phyloP scores from a whole-genome alignment of 2,329 filamentous ascomycete species.

The Dryadomyces sulphureus region DNA sequence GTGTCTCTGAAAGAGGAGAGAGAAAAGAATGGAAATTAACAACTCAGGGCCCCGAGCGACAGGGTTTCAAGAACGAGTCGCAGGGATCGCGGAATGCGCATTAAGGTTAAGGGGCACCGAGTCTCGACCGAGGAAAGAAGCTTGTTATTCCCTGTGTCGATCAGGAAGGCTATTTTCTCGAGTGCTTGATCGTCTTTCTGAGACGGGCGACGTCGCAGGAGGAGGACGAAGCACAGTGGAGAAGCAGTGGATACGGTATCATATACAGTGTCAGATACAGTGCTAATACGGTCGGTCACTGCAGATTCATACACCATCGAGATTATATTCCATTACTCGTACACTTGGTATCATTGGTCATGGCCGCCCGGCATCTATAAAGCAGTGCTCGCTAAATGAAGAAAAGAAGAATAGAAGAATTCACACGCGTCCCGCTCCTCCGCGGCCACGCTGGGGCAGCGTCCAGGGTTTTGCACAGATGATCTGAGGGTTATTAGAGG shows the following conservation, averaged over 20 bases:
- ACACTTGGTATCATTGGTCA: no score
- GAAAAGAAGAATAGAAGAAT: background rate
- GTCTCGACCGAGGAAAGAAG: background rate
- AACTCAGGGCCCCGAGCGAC: constrained; percentile 34
- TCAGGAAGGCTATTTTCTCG: background rate
- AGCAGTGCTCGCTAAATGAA: no score
- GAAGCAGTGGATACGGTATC: no score
- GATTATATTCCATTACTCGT: no score
- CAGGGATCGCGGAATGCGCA: constrained; percentile 19
- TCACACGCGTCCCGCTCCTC: constrained; percentile 13
- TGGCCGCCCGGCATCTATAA: no score
- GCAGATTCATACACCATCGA: no score
- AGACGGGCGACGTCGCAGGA: background rate
- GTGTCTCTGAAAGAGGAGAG: no score
- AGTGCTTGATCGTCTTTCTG: background rate
- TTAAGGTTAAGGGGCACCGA: background rate
- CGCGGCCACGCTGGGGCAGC: constrained; percentile 38
- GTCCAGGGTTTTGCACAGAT: constrained; percentile 59
- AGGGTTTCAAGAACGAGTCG: constrained; percentile 38
- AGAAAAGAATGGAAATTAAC: no score
- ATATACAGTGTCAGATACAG: no score
- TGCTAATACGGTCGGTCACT: no score
- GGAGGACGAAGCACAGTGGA: no score
- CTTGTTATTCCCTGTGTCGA: background rate
- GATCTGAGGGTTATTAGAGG: constrained; percentile 28